phyloP scores from a whole-genome alignment of 1,284 basidiomycete species.

The Ceratobasidium sp. region DNA sequence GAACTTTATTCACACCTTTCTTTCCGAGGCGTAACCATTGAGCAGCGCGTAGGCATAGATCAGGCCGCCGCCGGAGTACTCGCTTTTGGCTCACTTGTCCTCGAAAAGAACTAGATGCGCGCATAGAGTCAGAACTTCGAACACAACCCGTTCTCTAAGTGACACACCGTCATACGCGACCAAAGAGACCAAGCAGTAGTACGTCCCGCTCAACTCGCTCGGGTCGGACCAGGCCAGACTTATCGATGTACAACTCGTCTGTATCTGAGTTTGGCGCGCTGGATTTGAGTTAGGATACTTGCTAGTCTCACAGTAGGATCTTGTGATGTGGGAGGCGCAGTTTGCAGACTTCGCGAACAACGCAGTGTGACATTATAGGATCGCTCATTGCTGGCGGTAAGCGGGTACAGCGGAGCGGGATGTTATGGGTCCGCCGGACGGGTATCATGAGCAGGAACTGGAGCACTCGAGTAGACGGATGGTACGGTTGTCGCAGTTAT shows the following conservation, averaged over 20 bases:
- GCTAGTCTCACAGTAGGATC: constrained; percentile 92
- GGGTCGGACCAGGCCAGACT: constrained; percentile 92
- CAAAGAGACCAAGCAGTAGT: constrained; percentile 81
- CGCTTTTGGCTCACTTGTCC: constrained; percentile 36
- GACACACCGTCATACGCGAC: constrained; percentile 91
- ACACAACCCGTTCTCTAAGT: constrained; percentile 90
- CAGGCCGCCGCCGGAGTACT: constrained; percentile 87
- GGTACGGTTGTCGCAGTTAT: constrained; percentile 82
- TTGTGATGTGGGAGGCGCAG: constrained; percentile 99
- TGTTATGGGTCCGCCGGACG: constrained; percentile 87
- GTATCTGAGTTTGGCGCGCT: constrained; percentile 96
- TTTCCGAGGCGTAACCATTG: constrained; percentile 83
- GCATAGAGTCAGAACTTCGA: constrained; percentile 83
- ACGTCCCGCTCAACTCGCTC: constrained; percentile 80
- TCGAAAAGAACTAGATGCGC: constrained; percentile 40
- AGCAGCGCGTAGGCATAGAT: constrained; percentile 79
- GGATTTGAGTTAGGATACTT: constrained; percentile 99
- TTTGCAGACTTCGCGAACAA: constrained; percentile 98
- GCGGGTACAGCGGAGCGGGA: constrained; percentile 95
- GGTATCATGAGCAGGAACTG: constrained; percentile 89
- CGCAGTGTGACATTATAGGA: constrained; percentile 87
- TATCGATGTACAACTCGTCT: constrained; percentile 95
- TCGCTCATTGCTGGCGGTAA: constrained; percentile 99
- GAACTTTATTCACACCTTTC: constrained; percentile 95
- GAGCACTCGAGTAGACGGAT: constrained; percentile 90